A percentile compares a stretch with the other conserved stretches of the same genome.
Evolutionary conservation across 2,329 filamentous ascomycete species (phyloP).

Genomic region (Atkinsonella hypoxylon): DNA sequence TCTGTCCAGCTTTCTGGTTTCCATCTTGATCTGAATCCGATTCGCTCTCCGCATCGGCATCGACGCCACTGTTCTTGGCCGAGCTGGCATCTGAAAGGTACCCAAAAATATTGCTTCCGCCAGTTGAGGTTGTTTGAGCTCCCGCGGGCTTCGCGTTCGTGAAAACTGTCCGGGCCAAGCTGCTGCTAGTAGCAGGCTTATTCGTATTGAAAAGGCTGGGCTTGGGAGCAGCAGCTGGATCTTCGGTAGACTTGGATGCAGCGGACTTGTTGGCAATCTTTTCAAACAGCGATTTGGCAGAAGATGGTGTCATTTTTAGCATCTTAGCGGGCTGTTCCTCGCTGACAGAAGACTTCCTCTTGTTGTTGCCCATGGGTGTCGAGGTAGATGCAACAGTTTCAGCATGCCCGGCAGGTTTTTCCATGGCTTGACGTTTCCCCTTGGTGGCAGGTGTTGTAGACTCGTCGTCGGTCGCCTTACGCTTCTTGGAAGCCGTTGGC

Average conservation of each 20-base stretch:
- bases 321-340: constrained; percentile 39
- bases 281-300: constrained; percentile 44
- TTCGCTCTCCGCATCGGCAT: constrained; percentile 35
- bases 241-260: constrained; percentile 15
- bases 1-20: constrained; percentile 30
- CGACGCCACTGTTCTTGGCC: constrained; percentile 39
- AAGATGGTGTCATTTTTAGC: constrained; percentile 38
- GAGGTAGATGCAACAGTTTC: constrained; percentile 12
- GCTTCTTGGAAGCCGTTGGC: constrained; percentile 32
- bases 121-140: constrained; percentile 12
- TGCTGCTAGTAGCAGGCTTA: constrained; percentile 23
- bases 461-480: constrained; percentile 43
- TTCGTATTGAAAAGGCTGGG: constrained; percentile 21
- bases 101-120: constrained; percentile 42
- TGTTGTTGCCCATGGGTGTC: constrained; percentile 29
- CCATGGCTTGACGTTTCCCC: constrained; percentile 38
- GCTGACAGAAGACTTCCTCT: constrained; percentile 36
- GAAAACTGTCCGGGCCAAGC: constrained; percentile 31
- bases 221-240: constrained; percentile 16
- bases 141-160: constrained; percentile 24
- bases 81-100: constrained; percentile 47
- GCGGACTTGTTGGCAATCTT: constrained; percentile 40
- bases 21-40: constrained; percentile 31
- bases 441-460: constrained; percentile 25
- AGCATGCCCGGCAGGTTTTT: constrained; percentile 28